Evolutionary conservation across 192 early-diverging fungal species (phyloP).

Genomic region (Gryganskiella cystojenkinii): DNA sequence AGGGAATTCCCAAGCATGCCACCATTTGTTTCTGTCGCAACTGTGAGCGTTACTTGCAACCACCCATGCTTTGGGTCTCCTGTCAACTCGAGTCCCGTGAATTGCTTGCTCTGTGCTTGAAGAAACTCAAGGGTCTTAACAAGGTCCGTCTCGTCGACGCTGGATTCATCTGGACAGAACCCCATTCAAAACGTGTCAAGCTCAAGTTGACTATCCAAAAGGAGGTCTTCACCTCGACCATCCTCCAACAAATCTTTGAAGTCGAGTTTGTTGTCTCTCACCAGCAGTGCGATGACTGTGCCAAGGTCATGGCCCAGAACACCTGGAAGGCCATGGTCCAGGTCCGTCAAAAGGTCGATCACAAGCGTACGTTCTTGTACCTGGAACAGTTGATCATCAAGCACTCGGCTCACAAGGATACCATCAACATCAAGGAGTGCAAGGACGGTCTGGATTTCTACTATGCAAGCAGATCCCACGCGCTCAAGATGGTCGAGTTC

Average conservation of each 20-base stretch:
- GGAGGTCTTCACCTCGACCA: slow-evolving; percentile 94
- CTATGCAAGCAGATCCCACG: slow-evolving; percentile 89
- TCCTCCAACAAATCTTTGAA: slow-evolving; percentile 96
- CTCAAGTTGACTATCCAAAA: slow-evolving; percentile 99
- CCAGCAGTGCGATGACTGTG: slow-evolving; percentile 97
- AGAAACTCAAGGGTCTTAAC: slow-evolving; percentile 88
- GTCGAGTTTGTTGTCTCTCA: slow-evolving; percentile 92
- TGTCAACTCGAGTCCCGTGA: slow-evolving; percentile 92
- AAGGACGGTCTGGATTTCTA: slow-evolving; percentile 98
- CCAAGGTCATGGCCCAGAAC: slow-evolving; percentile 94
- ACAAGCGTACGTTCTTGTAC: slow-evolving; percentile 98
- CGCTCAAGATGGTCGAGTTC: slow-evolving; percentile 97
- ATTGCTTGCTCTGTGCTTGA: slow-evolving; percentile 91
- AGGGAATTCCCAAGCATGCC: slow-evolving; percentile 96
- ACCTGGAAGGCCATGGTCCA: slow-evolving; percentile 99
- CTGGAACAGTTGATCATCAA: slow-evolving; percentile 98
- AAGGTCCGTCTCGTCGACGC: slow-evolving; percentile 98
- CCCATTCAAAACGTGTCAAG: slow-evolving; percentile 89
- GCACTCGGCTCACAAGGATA: slow-evolving; percentile 97
- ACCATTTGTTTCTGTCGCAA: slow-evolving; percentile 96
- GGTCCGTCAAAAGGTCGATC: slow-evolving; percentile 96
- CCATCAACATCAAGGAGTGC: slow-evolving; percentile 97
- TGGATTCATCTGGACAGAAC: slow-evolving; percentile 98
- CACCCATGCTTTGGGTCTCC: slow-evolving; percentile 90
- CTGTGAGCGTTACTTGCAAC: slow-evolving; percentile 97